Evolutionary conservation across 2,329 filamentous ascomycete species (phyloP), one percentile per base, ranked within the genome.

Genomic region (Aspergillus aculeatus): DNA sequence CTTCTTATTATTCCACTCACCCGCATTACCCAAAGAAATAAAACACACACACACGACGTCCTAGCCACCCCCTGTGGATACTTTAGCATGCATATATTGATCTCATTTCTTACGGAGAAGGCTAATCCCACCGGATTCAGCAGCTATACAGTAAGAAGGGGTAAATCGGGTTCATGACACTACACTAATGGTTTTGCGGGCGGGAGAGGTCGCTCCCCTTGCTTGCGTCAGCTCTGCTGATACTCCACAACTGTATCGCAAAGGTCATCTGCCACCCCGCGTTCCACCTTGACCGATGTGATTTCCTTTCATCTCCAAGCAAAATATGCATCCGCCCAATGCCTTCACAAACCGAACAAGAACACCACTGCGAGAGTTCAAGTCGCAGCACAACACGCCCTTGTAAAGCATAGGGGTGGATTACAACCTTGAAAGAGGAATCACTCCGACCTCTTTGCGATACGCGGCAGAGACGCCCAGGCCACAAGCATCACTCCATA

Each of bases 401-500:
- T 26, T 29, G 51, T n/a, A 47, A 23, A 47, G 16, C 24, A 29
- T 38, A 38, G 21, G 21, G 52, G 24, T 31, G 38, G 16, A 47
- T 21, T 3, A 23, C 16, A 14, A 14, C n/a, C 35, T 16, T 5
- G 23, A 12, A 23, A n/a, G 16, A 44, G 23, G 23, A 6, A 47
- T 47, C 55, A 83, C 60, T 83, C 81, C 5, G 71, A 76, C 68
- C 79, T 76, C 76, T 84, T 84, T 57, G 70, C 73, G 50, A 80
- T 74, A 64, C 72, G 78, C 1, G 84, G 84, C 68, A 86, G 67
- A 3, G 73, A 71, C 16, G 77, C 69, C 83, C 84, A 86, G 60
- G 79, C 81, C 12, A 69, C 74, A 31, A 81, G 65, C 84, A 87
- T 86, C 9, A 79, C 72, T 2, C 73, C 80, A 72, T 83, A 86